Base-by-base conservation (phyloP, 2,329 filamentous ascomycete species). In the Penicillium sp. region DNA sequence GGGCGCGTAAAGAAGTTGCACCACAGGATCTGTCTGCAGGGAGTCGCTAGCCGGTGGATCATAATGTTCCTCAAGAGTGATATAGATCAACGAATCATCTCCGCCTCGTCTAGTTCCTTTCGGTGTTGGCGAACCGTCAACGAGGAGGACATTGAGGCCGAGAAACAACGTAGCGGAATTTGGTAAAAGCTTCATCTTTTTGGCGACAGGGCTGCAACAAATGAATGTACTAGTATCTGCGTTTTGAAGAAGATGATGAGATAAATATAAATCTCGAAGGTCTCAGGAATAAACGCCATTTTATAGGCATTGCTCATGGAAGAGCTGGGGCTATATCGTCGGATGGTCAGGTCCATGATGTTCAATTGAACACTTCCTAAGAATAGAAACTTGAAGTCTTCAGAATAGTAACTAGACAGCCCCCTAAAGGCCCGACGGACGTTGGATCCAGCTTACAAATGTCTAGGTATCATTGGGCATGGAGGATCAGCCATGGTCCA, bases 61-160 rank as follows among this genome's bases (percentile, higher is more conserved):
- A 16, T 47, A 47, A n/a, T 47, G 45, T 26, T 47, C 45, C 21
- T 47, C 45, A 5, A 47, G 45, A 47, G 45, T 47, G 45, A 47
- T 47, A 26, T 47, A 47, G n/a, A 47, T 26, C 4, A 26, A 21
- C 21, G 20, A 21, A n/a, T 28, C n/a, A 21, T 26, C 45, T 47
- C n/a, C 18, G 45, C n/a, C 8, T 16, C 45, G 12, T 23, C 8
- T 47, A n/a, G 45, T n/a, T n/a, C 28, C 28, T 33, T 33, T n/a
- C n/a, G 21, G 23, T 28, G 45, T 26, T 16, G 45, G 45, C 3
- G 21, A 23, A 24, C 45, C 45, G 21, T 28, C 21, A 26, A 47
- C 45, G n/a, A 24, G 45, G 9, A 30, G 23, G 5, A 30, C 46
- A 18, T 14, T 38, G 11, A 38, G 16, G 33, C 33, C 33, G 33